Evolutionary conservation across 768 basidiomycete species (phyloP), one percentile per base, ranked within the genome.

Genomic region (Dacryopinax primogenitus): DNA sequence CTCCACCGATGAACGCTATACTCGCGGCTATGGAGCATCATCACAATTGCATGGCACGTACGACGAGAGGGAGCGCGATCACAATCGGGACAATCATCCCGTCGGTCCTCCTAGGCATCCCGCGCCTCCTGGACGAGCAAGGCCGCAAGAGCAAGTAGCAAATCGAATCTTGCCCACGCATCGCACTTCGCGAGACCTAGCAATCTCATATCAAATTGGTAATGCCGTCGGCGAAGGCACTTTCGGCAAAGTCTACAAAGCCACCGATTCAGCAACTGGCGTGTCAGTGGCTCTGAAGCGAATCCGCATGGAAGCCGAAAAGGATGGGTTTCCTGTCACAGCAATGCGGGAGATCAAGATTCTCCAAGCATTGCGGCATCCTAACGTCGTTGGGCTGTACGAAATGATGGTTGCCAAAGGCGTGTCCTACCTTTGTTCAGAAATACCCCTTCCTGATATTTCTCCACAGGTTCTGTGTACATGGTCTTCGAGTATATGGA

Each of bases 401-500:
- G 96, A 99, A 76, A 99, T 99, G 93, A 94, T 99, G 88, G 94
- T 98, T 6, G 92, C 93, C 0, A 90, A 91, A 70, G 93, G 96
- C 93, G 70, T 69, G 83, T 69, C 30, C 0, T 3, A 28, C 16
- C 33, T 58, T 28, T 34, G 21, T 16, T 18, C 28, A 13, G 18
- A 7, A 64, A 13, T 23, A 21, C 18, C 33, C 51, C 12, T 37
- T 58, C 66, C 41, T 34, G 30, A n/a, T 23, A 35, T 3, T 2
- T 32, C 47, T 64, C 62, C 18, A 3, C 70, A 97, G 95, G 92
- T 66, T 86, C 88, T 61, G 94, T 96, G 41, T 95, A 92, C 76
- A 99, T 99, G 96, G 95, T 99, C 37, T 92, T 98, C 71, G 94
- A 98, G 74, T 99, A 99, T 75, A 90, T 96, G 90, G 93, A 99